Conservation (phyloP, 1,284 basidiomycete species). For the Mrakiaceae sp. region DNA sequence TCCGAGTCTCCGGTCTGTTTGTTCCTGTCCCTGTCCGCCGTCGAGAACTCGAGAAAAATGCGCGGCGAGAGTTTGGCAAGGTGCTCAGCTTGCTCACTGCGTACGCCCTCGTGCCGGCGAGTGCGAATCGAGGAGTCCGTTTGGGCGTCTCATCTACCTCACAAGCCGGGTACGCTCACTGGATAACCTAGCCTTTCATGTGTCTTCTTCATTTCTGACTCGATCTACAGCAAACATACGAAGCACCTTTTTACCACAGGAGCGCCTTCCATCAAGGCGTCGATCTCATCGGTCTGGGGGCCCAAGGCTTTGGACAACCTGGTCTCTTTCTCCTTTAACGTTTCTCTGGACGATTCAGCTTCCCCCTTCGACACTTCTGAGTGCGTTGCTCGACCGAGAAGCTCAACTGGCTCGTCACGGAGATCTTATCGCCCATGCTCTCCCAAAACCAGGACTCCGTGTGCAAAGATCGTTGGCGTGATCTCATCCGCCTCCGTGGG, state of each 20-base stretch:
- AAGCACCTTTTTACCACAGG: conserved; percentile 66
- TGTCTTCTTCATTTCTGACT: neutral
- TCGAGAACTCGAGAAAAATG: conserved; percentile 81
- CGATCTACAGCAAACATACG: conserved; percentile 48
- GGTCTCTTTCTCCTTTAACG: neutral
- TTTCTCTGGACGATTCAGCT: neutral
- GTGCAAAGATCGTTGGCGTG: conserved; percentile 21
- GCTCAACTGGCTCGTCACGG: no score
- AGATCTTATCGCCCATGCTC: conserved; percentile 18
- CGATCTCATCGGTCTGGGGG: conserved; percentile 74
- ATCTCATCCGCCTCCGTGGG: conserved; percentile 28
- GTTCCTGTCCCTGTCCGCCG: conserved; percentile 73
- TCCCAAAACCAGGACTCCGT: conserved; percentile 12
- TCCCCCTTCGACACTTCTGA: no score
- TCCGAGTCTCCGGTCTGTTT: conserved; percentile 66
- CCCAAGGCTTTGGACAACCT: conserved; percentile 53
- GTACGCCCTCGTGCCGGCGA: conserved; percentile 71
- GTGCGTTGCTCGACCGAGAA: no score
- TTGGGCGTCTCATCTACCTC: neutral
- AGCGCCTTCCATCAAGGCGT: conserved; percentile 47
- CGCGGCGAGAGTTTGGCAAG: conserved; percentile 83
- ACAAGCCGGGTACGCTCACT: no score
- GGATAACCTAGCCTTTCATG: no score
- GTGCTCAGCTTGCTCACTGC: conserved; percentile 69
- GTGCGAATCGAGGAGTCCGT: conserved; percentile 38